Base-by-base conservation (phyloP, 2,329 filamentous ascomycete species). In the Geosmithia flava region DNA sequence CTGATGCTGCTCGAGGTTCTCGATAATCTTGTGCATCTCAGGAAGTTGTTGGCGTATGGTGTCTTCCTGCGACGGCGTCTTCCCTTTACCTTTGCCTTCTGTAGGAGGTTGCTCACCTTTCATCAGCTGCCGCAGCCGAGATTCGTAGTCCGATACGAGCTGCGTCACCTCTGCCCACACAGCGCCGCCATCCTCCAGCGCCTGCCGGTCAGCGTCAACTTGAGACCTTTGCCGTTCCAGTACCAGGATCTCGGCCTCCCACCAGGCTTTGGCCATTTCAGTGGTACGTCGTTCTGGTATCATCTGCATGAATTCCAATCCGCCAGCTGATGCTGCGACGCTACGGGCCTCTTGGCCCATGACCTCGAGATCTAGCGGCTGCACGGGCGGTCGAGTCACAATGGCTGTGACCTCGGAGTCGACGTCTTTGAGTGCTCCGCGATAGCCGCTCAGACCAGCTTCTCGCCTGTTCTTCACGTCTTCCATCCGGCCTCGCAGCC, bases 361-460 rank as follows among this genome's bases (percentile, higher is more conserved):
- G 1, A 71, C 67, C 37, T 71, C 70, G 0, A 67, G 54, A 48
- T 79, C 75, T 7, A 81, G 57, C 0, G 76, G 75, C 41, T 67
- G 67, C 5, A 80, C 63, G 0, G 77, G 75, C 1, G 81, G 80
- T 15, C 72, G 69, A 10, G 65, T 69, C 54, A 89, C 66, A 50
- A 89, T 75, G 3, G 66, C 67, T 5, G 67, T 64, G 6, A 87
- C 70, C 48, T 85, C 76, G 15, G 67, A 68, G 51, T 89, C 82
- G 6, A 86, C 72, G 48, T 86, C 76, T 48, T 69, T 75, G 37
- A 87, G 64, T 3, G 83, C 82, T 1, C 81, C 76, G 19, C 74
- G 77, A 59, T 87, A 89, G 1, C 83, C 82, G 48, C 82, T 85
- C 15, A 88, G 61, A n/a, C 79, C 80, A 2, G 84, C 81, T 59